Base-by-base conservation (phyloP, 2,329 filamentous ascomycete genomes). In the Aspergillus sp. region DNA sequence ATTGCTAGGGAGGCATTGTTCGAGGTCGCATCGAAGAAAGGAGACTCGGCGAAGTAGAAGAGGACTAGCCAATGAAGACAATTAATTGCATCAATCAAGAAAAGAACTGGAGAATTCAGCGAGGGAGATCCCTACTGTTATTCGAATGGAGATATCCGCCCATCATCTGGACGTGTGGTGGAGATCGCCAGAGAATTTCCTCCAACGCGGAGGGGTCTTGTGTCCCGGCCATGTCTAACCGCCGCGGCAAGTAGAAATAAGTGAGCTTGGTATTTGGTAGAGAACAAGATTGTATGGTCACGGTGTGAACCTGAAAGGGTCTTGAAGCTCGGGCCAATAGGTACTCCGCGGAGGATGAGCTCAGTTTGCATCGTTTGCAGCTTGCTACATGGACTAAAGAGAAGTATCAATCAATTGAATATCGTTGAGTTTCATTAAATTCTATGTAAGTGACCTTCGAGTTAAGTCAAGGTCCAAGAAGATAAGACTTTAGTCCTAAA, bases 21-120 rank as follows among this genome's bases (percentile, higher is more conserved):
- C 59, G 82, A 85, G 13, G 78, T 80, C 22, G 75, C 72, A 60
- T 88, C 85, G 70, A 85, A 87, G 76, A 86, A 88, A n/a, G 83
- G 83, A 2, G 83, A 86, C 63, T 82, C 78, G 56, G 79, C 78
- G 68, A 88, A 86, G 71, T 88, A 88, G 67, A 82, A 84, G 54
- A 86, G 79, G 44, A 88, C 79, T 84, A 51, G 4, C 34, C 15
- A 51, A 8, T 3, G 11, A 50, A 3, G 22, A 56, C 22, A 40
- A 20, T 50, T 49, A 60, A 51, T 47, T 37, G 47, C 13, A 47
- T 49, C 15, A 52, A 42, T 48, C 15, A n/a, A 39, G 17, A 48
- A 9, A 46, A 12, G 34, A 37, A 15, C 34, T 7, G 13, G 34
- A 27, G 37, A 17, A 15, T 30, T 34, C 33, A 56, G 22, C 20